These are phyloP conservation scores for Xylaria curta DNA, from an alignment of 495 filamentous ascomycete species.

Conservation along the genomic window DNA sequence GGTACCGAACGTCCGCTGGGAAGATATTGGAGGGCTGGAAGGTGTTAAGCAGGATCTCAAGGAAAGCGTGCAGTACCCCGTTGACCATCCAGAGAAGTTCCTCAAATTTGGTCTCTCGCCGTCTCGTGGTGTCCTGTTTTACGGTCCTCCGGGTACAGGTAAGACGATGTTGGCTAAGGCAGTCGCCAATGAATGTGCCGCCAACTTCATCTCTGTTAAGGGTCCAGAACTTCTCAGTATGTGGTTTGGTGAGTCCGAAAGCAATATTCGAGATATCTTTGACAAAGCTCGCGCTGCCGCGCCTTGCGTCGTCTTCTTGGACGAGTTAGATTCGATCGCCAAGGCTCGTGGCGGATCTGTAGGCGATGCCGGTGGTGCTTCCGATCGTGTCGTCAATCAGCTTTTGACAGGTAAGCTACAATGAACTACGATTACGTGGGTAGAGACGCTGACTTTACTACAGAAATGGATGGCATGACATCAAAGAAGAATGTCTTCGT, in stretches of 20 bases:
- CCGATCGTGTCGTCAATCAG: conserved; percentile 99
- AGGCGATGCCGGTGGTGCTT: conserved; percentile 96
- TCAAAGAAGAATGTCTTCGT: conserved; percentile 99
- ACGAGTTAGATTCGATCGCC: conserved; percentile 98
- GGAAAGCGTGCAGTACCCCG: conserved; percentile 98
- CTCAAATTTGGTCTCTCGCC: conserved; percentile 99
- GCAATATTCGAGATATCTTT: conserved; percentile 99
- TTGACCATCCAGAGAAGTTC: conserved; percentile 99
- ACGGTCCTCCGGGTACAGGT: conserved; percentile 98
- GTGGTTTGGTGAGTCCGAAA: conserved; percentile 99
- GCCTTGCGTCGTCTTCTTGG: conserved; percentile 98
- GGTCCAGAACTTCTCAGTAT: conserved; percentile 97
- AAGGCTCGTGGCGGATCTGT: conserved; percentile 98
- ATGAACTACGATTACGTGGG: background rate
- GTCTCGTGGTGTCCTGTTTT: conserved; percentile 98
- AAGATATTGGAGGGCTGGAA: conserved; percentile 98
- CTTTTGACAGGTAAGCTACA: conserved; percentile 85
- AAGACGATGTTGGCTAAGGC: conserved; percentile 99
- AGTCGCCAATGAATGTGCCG: conserved; percentile 97
- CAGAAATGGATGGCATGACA: conserved; percentile 99
- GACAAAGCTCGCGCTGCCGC: conserved; percentile 99
- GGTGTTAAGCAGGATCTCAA: conserved; percentile 99
- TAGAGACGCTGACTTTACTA: conserved; percentile 48
- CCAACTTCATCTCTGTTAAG: conserved; percentile 99
- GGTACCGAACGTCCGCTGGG: conserved; percentile 98